Conservation (phyloP, 2,329 filamentous ascomycete species). For the Sporothrix variecibatus region DNA sequence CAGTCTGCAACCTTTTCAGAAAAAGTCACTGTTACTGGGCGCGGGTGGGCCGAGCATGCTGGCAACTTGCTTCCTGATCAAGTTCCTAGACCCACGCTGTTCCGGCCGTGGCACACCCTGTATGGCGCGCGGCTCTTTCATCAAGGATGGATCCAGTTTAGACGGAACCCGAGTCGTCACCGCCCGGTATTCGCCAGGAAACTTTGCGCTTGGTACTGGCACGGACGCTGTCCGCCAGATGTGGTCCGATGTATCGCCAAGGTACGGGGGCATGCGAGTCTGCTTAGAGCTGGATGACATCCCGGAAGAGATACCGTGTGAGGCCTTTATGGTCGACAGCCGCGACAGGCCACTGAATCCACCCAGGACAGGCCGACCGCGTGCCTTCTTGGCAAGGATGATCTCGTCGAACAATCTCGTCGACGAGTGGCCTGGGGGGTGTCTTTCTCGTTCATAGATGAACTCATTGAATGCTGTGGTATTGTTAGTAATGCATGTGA, state of each 20-base stretch:
- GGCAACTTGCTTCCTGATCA: constrained; percentile 58
- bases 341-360: constrained; percentile 55
- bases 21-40: constrained; percentile 16
- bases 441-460: constrained; percentile 76
- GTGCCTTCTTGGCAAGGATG: constrained; percentile 73
- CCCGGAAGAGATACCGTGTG: constrained; percentile 51
- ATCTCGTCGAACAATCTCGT: constrained; percentile 83
- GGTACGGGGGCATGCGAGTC: constrained; percentile 57
- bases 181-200: constrained; percentile 62
- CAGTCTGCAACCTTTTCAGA: not conserved
- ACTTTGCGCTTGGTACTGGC: constrained; percentile 61
- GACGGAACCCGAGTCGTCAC: constrained; percentile 70
- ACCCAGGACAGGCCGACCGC: constrained; percentile 65
- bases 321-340: constrained; percentile 60
- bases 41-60: constrained; percentile 39
- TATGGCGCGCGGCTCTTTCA: constrained; percentile 89
- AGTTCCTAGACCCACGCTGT: constrained; percentile 51
- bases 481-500: constrained; percentile 15
- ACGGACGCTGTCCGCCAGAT: constrained; percentile 72
- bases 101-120: constrained; percentile 76
- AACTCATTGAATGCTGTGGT: constrained; percentile 74
- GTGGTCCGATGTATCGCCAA: constrained; percentile 74
- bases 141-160: constrained; percentile 79
- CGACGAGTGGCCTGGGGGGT: constrained; percentile 59
- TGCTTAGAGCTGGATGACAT: constrained; percentile 38